These are phyloP conservation scores for Phytophthora sp. DNA, from an alignment of 352 stramenopile genomes.

Conservation along the genomic window DNA sequence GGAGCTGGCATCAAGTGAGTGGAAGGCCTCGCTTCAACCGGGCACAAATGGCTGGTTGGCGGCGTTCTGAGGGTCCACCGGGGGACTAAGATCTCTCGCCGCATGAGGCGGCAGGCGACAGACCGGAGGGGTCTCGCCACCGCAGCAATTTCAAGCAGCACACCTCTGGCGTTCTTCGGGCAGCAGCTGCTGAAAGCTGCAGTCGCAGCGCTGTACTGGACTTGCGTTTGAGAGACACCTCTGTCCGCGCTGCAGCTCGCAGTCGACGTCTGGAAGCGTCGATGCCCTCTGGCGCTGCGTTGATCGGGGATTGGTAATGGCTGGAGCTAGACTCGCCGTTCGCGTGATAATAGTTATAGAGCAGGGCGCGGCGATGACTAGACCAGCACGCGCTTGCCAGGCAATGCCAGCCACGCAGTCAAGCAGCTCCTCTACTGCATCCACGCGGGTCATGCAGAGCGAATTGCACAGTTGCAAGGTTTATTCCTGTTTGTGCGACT, in stretches of 20 bases:
- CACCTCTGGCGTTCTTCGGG: neutral
- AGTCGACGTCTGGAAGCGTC: constrained; percentile 8
- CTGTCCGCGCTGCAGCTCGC: neutral
- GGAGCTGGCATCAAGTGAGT: constrained; percentile 9
- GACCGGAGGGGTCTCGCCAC: no score
- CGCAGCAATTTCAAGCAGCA: neutral
- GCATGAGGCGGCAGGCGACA: no score
- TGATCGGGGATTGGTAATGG: constrained; percentile 20
- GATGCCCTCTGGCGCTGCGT: neutral
- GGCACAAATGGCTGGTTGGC: constrained; percentile 21
- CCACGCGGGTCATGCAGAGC: no score
- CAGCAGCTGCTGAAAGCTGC: neutral
- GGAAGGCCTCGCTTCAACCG: constrained; percentile 10
- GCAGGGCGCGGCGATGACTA: no score
- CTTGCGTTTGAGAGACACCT: no score
- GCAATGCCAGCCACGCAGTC: neutral
- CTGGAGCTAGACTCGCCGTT: constrained; percentile 7
- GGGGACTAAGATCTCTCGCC: neutral
- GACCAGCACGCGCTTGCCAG: no score
- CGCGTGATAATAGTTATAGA: constrained; percentile 21
- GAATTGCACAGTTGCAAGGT: no score
- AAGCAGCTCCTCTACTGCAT: constrained; percentile 37
- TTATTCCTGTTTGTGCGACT: no score
- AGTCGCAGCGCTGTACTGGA: neutral
- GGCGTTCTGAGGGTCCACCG: neutral